These are phyloP conservation scores for Synchytrium microbalum DNA, from an alignment of 371 early-diverging fungal species.

Conservation along the genomic window DNA sequence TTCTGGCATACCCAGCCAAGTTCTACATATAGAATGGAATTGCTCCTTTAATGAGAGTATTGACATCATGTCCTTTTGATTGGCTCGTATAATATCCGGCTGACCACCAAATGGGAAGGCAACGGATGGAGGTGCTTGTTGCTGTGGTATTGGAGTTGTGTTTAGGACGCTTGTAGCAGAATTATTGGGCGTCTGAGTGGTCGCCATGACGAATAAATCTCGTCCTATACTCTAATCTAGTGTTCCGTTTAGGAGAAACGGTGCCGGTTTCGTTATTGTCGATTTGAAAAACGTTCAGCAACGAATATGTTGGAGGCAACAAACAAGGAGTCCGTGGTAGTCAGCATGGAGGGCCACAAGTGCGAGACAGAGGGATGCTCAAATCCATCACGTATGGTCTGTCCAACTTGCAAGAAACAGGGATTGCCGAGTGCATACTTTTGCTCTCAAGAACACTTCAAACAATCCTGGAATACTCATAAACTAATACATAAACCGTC, in stretches of 20 bases:
- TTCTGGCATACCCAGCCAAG: conserved; percentile 44
- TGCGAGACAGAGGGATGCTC: conserved; percentile 42
- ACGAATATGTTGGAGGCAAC: too few relatives aligned
- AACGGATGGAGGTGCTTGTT: conserved; percentile 5
- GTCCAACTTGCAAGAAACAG: conserved; percentile 83
- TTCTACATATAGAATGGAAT: conserved; percentile 53
- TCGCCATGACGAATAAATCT: too few relatives aligned
- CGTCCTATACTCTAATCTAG: too few relatives aligned
- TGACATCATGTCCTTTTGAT: conserved; percentile 81
- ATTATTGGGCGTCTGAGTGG: too few relatives aligned
- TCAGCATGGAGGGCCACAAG: too few relatives aligned
- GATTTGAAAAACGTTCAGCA: too few relatives aligned
- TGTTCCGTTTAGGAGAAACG: too few relatives aligned
- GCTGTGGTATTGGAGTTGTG: too few relatives aligned
- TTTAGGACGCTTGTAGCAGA: too few relatives aligned
- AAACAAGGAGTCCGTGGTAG: too few relatives aligned
- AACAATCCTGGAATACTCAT: conserved; percentile 64
- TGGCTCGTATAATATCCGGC: conserved; percentile 79
- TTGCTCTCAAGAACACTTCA: conserved; percentile 87
- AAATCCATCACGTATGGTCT: conserved; percentile 70
- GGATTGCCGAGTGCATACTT: conserved; percentile 60
- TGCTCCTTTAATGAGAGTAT: conserved; percentile 54
- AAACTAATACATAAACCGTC: conserved; percentile 29
- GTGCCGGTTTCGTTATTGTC: too few relatives aligned
- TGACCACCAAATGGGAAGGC: conserved; percentile 66